phyloP scores from a whole-genome alignment of 192 early-diverging fungal genomes.

The Coemansia sp. region DNA sequence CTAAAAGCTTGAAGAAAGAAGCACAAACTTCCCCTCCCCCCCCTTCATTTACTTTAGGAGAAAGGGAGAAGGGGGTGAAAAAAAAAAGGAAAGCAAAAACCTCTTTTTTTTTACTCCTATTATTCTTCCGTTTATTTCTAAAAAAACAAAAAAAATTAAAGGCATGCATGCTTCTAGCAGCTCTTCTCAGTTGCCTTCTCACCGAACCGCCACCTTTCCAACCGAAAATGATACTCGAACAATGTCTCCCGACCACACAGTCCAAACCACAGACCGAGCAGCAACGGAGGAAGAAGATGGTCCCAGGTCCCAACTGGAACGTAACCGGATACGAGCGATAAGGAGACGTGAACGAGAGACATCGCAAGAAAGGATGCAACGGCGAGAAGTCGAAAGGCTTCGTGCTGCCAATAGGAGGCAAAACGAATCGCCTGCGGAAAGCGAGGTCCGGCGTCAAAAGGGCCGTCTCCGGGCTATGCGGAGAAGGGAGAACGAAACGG shows the following conservation, averaged over 20 bases:
- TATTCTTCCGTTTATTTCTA: no score
- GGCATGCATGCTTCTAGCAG: neutral
- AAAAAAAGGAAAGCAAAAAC: neutral
- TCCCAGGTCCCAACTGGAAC: slow-evolving; percentile 2
- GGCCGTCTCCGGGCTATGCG: slow-evolving; percentile 22
- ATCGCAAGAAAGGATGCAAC: slow-evolving; percentile 11
- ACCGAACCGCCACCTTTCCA: neutral
- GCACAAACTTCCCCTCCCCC: no score
- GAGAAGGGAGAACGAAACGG: slow-evolving; percentile 30
- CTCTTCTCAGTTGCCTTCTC: neutral
- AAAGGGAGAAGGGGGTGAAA: no score
- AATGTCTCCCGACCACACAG: no score
- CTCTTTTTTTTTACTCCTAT: neutral
- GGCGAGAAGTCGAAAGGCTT: slow-evolving; percentile 27
- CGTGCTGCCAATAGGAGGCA: slow-evolving; percentile 20
- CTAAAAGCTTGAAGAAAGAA: neutral
- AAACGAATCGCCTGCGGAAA: slow-evolving; percentile 21
- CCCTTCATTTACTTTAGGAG: no score
- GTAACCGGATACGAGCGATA: slow-evolving; percentile 23
- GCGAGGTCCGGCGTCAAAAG: slow-evolving; percentile 16
- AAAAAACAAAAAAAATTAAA: neutral
- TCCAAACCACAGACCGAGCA: no score
- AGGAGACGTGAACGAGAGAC: slow-evolving; percentile 28
- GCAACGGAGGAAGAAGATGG: neutral
- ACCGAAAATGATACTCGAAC: neutral